Evolutionary conservation across 805 yeast species (phyloP), one percentile per base, ranked within the genome.

Genomic region (Monosporozyma yasuniensis): DNA sequence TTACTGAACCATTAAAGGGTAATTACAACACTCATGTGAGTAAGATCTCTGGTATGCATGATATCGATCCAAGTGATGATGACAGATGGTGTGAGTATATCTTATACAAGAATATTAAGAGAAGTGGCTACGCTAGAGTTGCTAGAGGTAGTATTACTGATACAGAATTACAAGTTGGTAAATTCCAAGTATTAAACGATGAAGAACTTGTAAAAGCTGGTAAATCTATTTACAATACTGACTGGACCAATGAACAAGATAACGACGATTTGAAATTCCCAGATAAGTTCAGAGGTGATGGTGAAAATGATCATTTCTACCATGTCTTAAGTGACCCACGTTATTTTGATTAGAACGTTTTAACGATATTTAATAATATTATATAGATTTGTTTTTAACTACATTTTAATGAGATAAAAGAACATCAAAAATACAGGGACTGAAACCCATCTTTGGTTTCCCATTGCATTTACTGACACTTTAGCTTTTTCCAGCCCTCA

Each of bases 71-170:
- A 42, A 73, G 84, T 7, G 97, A 91, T 65, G 87, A 90, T 82
- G 99, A 93, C 63, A 80, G 99, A 71, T 93, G 99, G 99, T 93
- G 99, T 70, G 96, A 93, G 71, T 93, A 93, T 69, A 88, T 93
- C 54, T 71, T 93, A 56, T 93, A 84, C 78, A 85, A 90, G 66
- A 83, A 84, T 52, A 71, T 93, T 67, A 83, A 80, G 65, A 84
- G 96, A 68, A 80, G 84, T 1, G 98, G 95, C 3, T 93, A 93
- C 65, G 98, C 98, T 0, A 80, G 99, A 65, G 84, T 93, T 41
- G 82, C 95, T 44, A 79, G 99, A 62, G 87, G 93, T 8, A 82
- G 96, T 0, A 90, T 93, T 57, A 93, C 99, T 0, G 99, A 93
- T 64, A 93, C 99, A 2, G 99, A 93, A 68, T 78, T 93, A 48